Conservation (phyloP, 768 basidiomycete species). For the Boletus rufocinnamomeus region DNA sequence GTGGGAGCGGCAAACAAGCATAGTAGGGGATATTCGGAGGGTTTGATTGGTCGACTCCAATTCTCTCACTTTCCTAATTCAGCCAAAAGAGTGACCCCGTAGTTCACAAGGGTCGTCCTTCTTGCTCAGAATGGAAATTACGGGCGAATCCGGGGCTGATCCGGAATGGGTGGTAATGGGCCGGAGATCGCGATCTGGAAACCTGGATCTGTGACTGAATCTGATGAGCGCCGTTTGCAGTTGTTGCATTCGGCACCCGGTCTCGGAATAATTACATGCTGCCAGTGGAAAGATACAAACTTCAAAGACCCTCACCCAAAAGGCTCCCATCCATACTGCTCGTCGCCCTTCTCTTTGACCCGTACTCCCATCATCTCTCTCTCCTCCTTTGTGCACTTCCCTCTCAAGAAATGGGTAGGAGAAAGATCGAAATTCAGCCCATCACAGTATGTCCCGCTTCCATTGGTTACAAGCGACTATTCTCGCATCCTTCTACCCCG, state of each 20-base stretch:
- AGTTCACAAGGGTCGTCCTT: slow-evolving; percentile 13
- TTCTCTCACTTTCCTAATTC: neutral
- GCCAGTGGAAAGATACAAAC: slow-evolving; percentile 38
- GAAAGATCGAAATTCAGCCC: slow-evolving; percentile 83
- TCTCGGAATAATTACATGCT: slow-evolving; percentile 42
- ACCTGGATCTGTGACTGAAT: slow-evolving; percentile 34
- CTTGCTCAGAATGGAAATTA: neutral
- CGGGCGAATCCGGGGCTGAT: slow-evolving; percentile 32
- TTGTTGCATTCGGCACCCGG: slow-evolving; percentile 40
- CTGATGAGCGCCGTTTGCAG: slow-evolving; percentile 40
- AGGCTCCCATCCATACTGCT: slow-evolving; percentile 34
- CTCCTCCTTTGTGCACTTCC: neutral
- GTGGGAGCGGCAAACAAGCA: slow-evolving; percentile 19
- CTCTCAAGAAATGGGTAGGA: slow-evolving; percentile 56
- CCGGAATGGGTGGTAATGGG: slow-evolving; percentile 19
- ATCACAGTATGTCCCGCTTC: slow-evolving; percentile 59
- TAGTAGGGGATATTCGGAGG: too few relatives aligned
- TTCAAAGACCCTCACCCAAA: slow-evolving; percentile 34
- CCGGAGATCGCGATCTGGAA: slow-evolving; percentile 17
- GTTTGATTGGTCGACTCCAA: too few relatives aligned
- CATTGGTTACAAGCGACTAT: slow-evolving; percentile 19
- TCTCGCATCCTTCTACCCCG: slow-evolving; percentile 19
- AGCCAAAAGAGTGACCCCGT: neutral
- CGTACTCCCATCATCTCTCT: slow-evolving; percentile 25
- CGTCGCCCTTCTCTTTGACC: slow-evolving; percentile 19